Conservation (phyloP, 1,284 basidiomycete species). For the Melampsora abietis-canadensis region DNA sequence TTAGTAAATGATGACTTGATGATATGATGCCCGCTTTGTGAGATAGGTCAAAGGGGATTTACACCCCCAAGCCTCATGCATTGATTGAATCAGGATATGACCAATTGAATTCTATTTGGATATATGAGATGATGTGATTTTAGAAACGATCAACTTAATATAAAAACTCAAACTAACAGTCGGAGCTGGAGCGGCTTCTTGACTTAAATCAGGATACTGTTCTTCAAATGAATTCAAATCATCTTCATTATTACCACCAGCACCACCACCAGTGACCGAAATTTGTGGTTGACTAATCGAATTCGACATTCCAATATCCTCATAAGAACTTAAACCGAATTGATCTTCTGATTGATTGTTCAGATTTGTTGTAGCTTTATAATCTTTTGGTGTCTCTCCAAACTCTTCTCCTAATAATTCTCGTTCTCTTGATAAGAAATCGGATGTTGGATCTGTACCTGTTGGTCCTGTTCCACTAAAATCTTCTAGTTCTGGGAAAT, state of each 20-base stretch:
- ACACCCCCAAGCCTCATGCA: background rate
- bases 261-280: slow-evolving; percentile 9
- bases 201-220: slow-evolving; percentile 38
- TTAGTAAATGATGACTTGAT: background rate
- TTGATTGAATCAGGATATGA: background rate
- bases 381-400: slow-evolving; percentile 44
- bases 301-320: slow-evolving; percentile 42
- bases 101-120: background rate
- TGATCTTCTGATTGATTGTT: slow-evolving; percentile 47
- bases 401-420: slow-evolving; percentile 50
- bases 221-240: slow-evolving; percentile 26
- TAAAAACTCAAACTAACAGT: slow-evolving; percentile 20
- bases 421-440: slow-evolving; percentile 46
- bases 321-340: slow-evolving; percentile 51
- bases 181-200: slow-evolving; percentile 9
- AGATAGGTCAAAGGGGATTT: slow-evolving; percentile 1
- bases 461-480: slow-evolving; percentile 11
- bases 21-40: background rate
- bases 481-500: slow-evolving; percentile 38
- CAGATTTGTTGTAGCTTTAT: slow-evolving; percentile 48
- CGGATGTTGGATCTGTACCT: slow-evolving; percentile 38
- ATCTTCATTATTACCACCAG: background rate
- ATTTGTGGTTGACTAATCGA: slow-evolving; percentile 4
- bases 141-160: background rate
- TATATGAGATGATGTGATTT: background rate